phyloP scores from a whole-genome alignment of 2,329 filamentous ascomycete species.

The Penicillium rolfsii region DNA sequence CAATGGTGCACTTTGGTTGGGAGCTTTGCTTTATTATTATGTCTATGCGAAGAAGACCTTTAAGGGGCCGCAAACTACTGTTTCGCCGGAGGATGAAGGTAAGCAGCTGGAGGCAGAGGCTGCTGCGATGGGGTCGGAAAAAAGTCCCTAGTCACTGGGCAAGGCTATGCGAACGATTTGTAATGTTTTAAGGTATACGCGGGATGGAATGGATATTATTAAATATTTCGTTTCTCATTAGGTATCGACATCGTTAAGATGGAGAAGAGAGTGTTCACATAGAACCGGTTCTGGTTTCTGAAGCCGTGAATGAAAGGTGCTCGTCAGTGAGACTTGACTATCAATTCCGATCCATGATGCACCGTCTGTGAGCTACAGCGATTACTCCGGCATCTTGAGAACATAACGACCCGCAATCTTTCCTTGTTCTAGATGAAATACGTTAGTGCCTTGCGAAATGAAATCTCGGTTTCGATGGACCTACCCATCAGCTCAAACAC shows the following conservation, averaged over 20 bases:
- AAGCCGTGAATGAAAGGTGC: not conserved
- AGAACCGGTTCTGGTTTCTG: not conserved
- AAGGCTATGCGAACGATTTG: not conserved
- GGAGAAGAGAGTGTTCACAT: not conserved
- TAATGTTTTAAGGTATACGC: not conserved
- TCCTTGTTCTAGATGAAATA: conserved; percentile 36
- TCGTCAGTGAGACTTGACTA: not conserved
- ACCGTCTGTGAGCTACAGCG: not conserved
- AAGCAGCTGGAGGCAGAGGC: conserved; percentile 14
- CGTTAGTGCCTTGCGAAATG: conserved; percentile 22
- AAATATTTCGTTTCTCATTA: conserved; percentile 15
- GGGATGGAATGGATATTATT: not conserved
- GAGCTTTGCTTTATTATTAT: conserved; percentile 59
- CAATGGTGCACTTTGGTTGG: conserved; percentile 61
- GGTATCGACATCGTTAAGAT: not conserved
- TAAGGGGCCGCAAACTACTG: conserved; percentile 61
- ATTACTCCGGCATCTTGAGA: conserved; percentile 48
- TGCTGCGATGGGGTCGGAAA: not conserved
- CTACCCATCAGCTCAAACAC: conserved; percentile 75
- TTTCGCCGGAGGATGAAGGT: conserved; percentile 40
- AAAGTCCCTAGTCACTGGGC: not conserved
- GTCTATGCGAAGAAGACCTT: conserved; percentile 63
- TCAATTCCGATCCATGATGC: not conserved
- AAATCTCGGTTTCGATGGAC: conserved; percentile 13
- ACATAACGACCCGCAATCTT: conserved; percentile 50